Evolutionary conservation across 228 moss, liverwort and hornwort species (phyloP).

Genomic region (Sphagnum fallax): DNA sequence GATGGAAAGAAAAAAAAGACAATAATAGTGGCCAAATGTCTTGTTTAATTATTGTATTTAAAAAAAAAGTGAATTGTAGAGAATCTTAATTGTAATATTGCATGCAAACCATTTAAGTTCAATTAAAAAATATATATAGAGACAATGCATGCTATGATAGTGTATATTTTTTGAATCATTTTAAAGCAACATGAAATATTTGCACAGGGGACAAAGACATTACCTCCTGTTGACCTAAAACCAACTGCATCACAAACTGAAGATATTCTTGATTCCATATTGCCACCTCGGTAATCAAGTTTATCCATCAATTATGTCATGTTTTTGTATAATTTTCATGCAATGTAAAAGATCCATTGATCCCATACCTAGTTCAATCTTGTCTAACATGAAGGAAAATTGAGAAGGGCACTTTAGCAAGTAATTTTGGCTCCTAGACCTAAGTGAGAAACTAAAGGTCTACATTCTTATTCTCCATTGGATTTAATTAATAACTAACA

Average conservation of each 20-base stretch:
- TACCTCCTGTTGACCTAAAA: constrained; percentile 35
- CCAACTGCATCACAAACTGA: constrained; percentile 64
- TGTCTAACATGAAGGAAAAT: not conserved
- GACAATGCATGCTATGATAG: not conserved
- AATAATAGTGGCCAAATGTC: not conserved
- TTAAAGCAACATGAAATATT: too few relatives aligned
- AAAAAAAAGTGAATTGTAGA: not conserved
- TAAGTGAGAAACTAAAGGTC: too few relatives aligned
- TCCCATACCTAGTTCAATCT: not conserved
- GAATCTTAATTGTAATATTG: not conserved
- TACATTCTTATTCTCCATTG: too few relatives aligned
- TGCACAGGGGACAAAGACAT: constrained; percentile 25
- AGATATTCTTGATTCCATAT: constrained; percentile 80
- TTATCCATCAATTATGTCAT: not conserved
- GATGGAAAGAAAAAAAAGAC: constrained; percentile 8
- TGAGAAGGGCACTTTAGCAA: too few relatives aligned
- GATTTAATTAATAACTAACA: too few relatives aligned
- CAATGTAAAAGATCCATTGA: not conserved
- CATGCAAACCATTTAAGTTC: not conserved
- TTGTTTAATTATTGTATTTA: not conserved
- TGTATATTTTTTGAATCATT: too few relatives aligned
- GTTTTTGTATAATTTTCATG: not conserved
- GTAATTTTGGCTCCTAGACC: too few relatives aligned
- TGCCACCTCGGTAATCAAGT: constrained; percentile 63
- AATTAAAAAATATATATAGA: not conserved